Evolutionary conservation across 495 filamentous ascomycete genomes (phyloP), one percentile per base, ranked within the genome.

Genomic region (Usnea hakonensis): DNA sequence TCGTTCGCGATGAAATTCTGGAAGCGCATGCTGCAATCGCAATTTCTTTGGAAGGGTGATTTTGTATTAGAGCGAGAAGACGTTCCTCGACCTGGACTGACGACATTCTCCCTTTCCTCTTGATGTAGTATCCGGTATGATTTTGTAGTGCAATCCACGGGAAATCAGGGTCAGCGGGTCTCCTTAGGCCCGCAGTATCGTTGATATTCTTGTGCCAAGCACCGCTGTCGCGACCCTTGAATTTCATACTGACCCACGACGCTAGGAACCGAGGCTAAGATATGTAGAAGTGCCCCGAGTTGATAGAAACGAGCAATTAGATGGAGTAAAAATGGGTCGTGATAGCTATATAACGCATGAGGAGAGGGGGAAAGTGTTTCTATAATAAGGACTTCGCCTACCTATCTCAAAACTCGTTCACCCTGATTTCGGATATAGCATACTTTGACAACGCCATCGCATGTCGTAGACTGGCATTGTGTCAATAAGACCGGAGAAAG

Each of bases 11-110:
- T 11, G 60, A 44, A 14, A 59, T 17, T n/a, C 23, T 36, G 26
- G 21, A 14, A 28, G 53, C 60, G 19, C 54, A 63, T 8, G 60
- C 60, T 63, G 60, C 54, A 57, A 63, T 60, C 46, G 60, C 60
- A 43, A 63, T 5, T 44, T 50, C 52, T 33, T 23, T 23, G 30
- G 57, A 32, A 7, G 60, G 17, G 26, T 63, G 60, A 19, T 21
- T 60, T 17, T 37, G 9, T 35, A 58, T 58, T 1, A 58, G 30
- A 21, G 2, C 37, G 19, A 21, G 21, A 14, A 58, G 40, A 6
- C 28, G 57, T 32, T 58, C 57, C 17, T 35, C 57, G 17, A 58
- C 23, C 32, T 58, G 57, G 11, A 33, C 57, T 33, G 14, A 19
- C 2, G 40, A 44, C 30, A 58, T 36, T 32, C 19, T 46, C 26